These are phyloP conservation scores for Fulvia fulva DNA, from an alignment of 2,329 filamentous ascomycete species.

Conservation along the genomic window DNA sequence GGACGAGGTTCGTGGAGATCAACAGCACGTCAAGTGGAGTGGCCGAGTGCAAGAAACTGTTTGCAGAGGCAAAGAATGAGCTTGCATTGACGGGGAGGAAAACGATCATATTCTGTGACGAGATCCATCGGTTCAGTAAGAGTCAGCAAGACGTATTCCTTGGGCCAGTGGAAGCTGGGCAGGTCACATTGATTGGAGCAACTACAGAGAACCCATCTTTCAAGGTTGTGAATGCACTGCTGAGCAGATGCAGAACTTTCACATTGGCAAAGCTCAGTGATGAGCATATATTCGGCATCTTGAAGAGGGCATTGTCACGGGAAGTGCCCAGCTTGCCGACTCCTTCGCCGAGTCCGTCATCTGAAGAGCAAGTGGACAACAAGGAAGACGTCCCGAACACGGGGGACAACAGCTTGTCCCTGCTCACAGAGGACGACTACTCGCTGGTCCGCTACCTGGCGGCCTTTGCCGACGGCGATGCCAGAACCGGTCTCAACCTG, in stretches of 20 bases:
- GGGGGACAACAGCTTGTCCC: constrained; percentile 28
- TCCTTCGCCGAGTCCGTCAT: constrained; percentile 30
- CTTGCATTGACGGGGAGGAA: constrained; percentile 75
- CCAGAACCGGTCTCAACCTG: constrained; percentile 85
- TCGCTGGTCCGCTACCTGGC: constrained; percentile 73
- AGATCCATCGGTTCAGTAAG: constrained; percentile 90
- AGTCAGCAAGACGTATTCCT: constrained; percentile 93
- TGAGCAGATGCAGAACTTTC: constrained; percentile 88
- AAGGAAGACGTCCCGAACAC: not conserved
- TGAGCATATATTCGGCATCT: constrained; percentile 67
- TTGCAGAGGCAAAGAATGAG: constrained; percentile 78
- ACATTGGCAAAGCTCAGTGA: constrained; percentile 72
- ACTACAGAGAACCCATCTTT: constrained; percentile 98
- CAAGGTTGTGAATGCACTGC: constrained; percentile 79
- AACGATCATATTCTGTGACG: constrained; percentile 96
- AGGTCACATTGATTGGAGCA: constrained; percentile 86
- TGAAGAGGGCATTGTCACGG: constrained; percentile 65
- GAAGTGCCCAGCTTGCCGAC: constrained; percentile 51
- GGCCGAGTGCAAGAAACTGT: constrained; percentile 87
- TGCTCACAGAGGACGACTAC: constrained; percentile 65
- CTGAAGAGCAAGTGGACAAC: constrained; percentile 10
- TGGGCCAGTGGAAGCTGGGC: constrained; percentile 84
- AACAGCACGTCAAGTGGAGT: constrained; percentile 89
- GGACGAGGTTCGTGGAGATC: constrained; percentile 87
- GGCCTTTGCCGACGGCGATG: constrained; percentile 85